phyloP scores from a whole-genome alignment of 495 filamentous ascomycete species.

The Aspergillus heteromorphus region DNA sequence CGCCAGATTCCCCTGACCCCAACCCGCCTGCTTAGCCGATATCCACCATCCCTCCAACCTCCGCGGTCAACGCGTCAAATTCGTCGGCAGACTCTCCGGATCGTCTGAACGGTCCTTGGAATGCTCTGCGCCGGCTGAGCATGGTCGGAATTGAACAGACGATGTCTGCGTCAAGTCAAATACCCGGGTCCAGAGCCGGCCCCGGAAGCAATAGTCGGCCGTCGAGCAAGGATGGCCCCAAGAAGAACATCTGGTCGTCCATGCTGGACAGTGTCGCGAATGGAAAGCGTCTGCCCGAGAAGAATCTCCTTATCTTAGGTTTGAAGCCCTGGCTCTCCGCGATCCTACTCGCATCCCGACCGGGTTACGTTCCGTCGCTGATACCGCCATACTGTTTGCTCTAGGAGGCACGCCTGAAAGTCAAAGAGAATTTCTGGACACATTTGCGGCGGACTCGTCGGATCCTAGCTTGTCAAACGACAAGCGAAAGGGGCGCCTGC shows the following conservation, averaged over 20 bases:
- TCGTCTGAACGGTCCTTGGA: conserved; percentile 13
- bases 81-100: conserved; percentile 2
- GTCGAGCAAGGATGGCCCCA: conserved; percentile 64
- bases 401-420: conserved; percentile 81
- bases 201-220: conserved; percentile 44
- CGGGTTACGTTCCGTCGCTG: conserved; percentile 12
- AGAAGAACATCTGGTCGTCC: conserved; percentile 91
- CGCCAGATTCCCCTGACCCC: conserved; percentile 22
- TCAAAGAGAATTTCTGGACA: conserved; percentile 85
- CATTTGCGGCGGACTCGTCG: conserved; percentile 59
- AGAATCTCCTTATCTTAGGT: conserved; percentile 85
- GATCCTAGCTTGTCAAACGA: conserved; percentile 49
- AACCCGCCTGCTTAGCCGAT: conserved; percentile 10
- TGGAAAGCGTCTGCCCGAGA: conserved; percentile 86
- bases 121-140: conserved; percentile 34
- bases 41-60: conserved; percentile 3
- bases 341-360: conserved; percentile 1
- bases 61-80: conserved; percentile 16
- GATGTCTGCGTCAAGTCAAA: conserved; percentile 40
- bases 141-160: conserved; percentile 37
- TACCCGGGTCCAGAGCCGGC: conserved; percentile 28
- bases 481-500: conserved; percentile 56
- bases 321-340: neutral
- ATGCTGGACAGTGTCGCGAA: conserved; percentile 88
- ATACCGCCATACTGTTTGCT: conserved; percentile 12